A percentile compares a stretch with the other conserved stretches of the same genome.
These are phyloP conservation scores for Beauveria sp. DNA, from an alignment of 2,329 filamentous ascomycete species.

Conservation along the genomic window DNA sequence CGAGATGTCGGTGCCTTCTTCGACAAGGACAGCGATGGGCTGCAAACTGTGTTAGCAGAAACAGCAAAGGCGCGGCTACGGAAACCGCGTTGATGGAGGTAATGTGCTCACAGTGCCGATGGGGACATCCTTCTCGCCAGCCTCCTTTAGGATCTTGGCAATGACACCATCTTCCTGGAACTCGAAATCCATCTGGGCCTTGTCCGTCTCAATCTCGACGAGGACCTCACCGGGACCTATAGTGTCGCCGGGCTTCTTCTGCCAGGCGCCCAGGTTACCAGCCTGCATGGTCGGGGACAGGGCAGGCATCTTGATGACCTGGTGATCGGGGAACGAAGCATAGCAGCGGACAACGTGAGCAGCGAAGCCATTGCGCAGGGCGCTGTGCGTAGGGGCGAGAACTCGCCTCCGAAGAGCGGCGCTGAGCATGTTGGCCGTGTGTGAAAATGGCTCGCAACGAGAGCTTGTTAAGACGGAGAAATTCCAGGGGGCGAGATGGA, in stretches of 20 bases:
- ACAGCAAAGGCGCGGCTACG: background rate
- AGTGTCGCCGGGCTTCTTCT: constrained; percentile 89
- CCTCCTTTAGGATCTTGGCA: constrained; percentile 87
- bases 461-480: background rate
- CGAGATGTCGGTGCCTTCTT: constrained; percentile 79
- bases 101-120: constrained; percentile 75
- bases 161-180: constrained; percentile 97
- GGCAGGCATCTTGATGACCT: constrained; percentile 94
- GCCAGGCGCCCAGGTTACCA: constrained; percentile 94
- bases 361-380: constrained; percentile 43
- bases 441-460: constrained; percentile 13
- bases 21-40: constrained; percentile 93
- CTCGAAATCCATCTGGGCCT: constrained; percentile 99
- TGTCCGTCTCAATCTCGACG: constrained; percentile 98
- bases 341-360: constrained; percentile 54
- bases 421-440: constrained; percentile 45
- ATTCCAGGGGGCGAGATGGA: background rate
- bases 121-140: constrained; percentile 85
- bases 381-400: constrained; percentile 42
- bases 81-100: background rate
- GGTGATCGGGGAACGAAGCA: constrained; percentile 89
- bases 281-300: constrained; percentile 96
- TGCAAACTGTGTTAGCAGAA: constrained; percentile 28
- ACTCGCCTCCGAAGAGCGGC: constrained; percentile 56
- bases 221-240: constrained; percentile 89